Conservation (phyloP, 148 eudicot species). For the Salicornia ramosissima region DNA sequence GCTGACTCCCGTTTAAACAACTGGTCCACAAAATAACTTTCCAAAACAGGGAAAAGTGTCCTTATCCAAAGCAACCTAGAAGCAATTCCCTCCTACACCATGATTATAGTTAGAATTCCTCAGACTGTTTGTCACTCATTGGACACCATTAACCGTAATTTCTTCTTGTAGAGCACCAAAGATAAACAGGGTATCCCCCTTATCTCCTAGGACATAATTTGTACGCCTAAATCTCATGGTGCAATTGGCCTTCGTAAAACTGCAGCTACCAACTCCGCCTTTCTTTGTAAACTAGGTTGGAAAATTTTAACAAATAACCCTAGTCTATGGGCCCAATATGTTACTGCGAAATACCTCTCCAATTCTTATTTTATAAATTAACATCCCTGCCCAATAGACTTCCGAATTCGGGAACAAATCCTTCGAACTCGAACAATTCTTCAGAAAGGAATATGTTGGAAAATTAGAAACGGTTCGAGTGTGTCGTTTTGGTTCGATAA, state of each 20-base stretch:
- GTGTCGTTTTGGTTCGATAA: too few species aligned
- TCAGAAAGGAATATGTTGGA: too few species aligned
- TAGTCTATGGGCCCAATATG: background rate
- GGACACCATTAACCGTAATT: background rate
- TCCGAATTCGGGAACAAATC: too few species aligned
- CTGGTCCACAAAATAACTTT: background rate
- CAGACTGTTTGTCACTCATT: background rate
- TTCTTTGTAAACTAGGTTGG: background rate
- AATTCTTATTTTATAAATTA: too few species aligned
- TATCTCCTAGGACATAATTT: background rate
- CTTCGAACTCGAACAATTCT: too few species aligned
- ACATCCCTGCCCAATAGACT: too few species aligned
- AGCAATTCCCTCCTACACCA: background rate
- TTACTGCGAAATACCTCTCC: background rate
- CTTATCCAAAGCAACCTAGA: background rate
- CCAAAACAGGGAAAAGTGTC: background rate
- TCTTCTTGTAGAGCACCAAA: background rate
- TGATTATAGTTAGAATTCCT: background rate
- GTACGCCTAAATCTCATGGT: background rate
- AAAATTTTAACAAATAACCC: background rate
- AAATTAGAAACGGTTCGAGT: too few species aligned
- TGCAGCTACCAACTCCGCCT: background rate
- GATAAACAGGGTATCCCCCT: background rate
- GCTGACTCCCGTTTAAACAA: background rate
- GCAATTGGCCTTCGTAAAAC: background rate